Evolutionary conservation across 805 yeast species (phyloP).

Genomic region (Tetrapisispora iriomotensis): DNA sequence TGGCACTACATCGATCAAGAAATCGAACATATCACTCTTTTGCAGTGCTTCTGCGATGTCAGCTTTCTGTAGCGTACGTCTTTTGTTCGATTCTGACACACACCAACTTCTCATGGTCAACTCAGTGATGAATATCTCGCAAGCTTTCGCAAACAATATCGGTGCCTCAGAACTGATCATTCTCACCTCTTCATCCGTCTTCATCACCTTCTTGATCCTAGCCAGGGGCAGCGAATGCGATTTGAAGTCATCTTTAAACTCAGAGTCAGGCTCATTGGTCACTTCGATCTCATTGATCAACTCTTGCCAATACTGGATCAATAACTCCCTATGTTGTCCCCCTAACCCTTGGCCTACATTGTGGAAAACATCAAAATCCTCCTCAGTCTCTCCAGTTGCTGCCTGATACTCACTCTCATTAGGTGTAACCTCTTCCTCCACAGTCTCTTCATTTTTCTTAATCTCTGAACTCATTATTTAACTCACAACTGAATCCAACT

Average conservation of each 20-base stretch:
- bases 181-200: conserved; percentile 91
- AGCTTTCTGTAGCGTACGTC: conserved; percentile 86
- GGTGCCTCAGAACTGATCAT: conserved; percentile 99
- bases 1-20: conserved; percentile 91
- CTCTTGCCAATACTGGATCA: conserved; percentile 97
- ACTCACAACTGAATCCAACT: background rate
- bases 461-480: background rate
- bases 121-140: conserved; percentile 95
- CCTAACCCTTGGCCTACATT: conserved; percentile 90
- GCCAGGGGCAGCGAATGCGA: conserved; percentile 93
- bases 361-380: conserved; percentile 49
- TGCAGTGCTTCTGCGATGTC: conserved; percentile 94
- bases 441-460: background rate
- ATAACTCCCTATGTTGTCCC: conserved; percentile 73
- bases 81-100: conserved; percentile 91
- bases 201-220: conserved; percentile 94
- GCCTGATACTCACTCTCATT: background rate
- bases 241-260: conserved; percentile 77
- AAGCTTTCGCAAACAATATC: conserved; percentile 91
- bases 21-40: conserved; percentile 95
- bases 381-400: conserved; percentile 6
- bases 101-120: conserved; percentile 98
- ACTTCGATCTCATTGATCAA: conserved; percentile 66
- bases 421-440: background rate
- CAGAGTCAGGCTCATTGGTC: conserved; percentile 44